Conservation (phyloP, 495 filamentous ascomycete species). For the Chlorociboria aeruginascens region DNA sequence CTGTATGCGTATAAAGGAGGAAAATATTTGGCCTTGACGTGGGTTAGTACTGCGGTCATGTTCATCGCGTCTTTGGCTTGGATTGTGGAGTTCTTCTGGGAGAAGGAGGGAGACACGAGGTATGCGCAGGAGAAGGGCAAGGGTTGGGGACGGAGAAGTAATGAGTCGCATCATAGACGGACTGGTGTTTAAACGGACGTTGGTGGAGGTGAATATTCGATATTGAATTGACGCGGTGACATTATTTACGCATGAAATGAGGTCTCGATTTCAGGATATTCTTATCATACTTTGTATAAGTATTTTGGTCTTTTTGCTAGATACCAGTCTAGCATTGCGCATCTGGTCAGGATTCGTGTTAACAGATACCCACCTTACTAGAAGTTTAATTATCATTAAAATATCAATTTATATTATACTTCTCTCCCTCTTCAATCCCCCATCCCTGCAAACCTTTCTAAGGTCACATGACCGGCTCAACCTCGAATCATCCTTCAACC, state of each 20-base stretch:
- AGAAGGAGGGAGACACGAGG: slow-evolving; percentile 1
- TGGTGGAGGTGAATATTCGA: neutral
- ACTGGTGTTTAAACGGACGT: slow-evolving; percentile 5
- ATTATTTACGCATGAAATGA: neutral
- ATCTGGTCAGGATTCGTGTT: neutral
- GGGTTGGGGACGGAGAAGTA: slow-evolving; percentile 9
- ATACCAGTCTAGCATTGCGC: neutral
- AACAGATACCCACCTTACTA: neutral
- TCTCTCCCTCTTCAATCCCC: too few relatives aligned
- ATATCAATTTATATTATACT: too few relatives aligned
- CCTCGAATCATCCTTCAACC: too few relatives aligned
- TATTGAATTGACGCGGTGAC: neutral
- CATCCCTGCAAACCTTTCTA: too few relatives aligned
- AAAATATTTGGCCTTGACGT: slow-evolving; percentile 49
- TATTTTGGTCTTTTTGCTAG: neutral
- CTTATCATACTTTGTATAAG: too few relatives aligned
- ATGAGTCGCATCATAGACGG: slow-evolving; percentile 12
- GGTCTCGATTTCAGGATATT: neutral
- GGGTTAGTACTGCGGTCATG: slow-evolving; percentile 41
- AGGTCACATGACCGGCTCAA: too few relatives aligned
- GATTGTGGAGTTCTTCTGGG: slow-evolving; percentile 20
- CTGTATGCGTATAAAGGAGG: slow-evolving; percentile 39
- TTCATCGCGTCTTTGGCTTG: slow-evolving; percentile 30
- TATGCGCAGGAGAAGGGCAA: slow-evolving; percentile 14
- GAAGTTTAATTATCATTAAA: neutral